Evolutionary conservation across 75 land plant genomes (phyloP).

Genomic region (Isoetes taiwanensis): DNA sequence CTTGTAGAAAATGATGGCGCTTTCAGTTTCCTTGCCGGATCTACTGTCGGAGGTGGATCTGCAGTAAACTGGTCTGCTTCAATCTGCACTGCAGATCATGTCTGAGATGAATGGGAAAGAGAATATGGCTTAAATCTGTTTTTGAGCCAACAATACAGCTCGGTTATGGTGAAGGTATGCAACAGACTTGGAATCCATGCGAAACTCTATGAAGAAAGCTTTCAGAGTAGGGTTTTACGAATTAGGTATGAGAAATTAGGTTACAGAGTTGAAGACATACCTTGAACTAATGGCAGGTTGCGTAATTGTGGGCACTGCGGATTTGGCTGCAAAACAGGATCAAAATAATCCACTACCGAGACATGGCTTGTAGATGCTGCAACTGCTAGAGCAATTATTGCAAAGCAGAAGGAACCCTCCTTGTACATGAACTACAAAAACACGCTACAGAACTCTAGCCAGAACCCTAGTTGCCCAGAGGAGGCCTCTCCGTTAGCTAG

Average conservation of each 20-base stretch:
- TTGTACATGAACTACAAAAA: too few relatives aligned
- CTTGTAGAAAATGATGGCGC: slow-evolving; percentile 27
- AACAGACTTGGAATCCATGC: slow-evolving; percentile 54
- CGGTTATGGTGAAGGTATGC: slow-evolving; percentile 65
- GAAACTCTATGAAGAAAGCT: slow-evolving; percentile 24
- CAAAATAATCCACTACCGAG: slow-evolving; percentile 50
- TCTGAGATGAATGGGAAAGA: slow-evolving; percentile 51
- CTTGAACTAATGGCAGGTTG: slow-evolving; percentile 38
- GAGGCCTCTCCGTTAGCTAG: too few relatives aligned
- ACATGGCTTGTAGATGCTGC: slow-evolving; percentile 92
- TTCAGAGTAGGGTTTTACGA: slow-evolving; percentile 55
- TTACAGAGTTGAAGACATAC: slow-evolving; percentile 28
- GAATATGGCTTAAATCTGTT: slow-evolving; percentile 33
- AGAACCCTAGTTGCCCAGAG: too few relatives aligned
- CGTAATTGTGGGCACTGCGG: slow-evolving; percentile 77
- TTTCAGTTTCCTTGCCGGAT: slow-evolving; percentile 42
- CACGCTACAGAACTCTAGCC: too few relatives aligned
- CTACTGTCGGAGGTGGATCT: slow-evolving; percentile 80
- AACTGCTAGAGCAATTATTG: slow-evolving; percentile 51
- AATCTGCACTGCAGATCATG: slow-evolving; percentile 42
- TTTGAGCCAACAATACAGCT: slow-evolving; percentile 29
- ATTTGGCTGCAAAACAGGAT: slow-evolving; percentile 56
- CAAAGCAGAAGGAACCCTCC: too few relatives aligned
- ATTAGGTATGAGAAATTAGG: slow-evolving; percentile 69
- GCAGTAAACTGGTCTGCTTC: slow-evolving; percentile 75